phyloP scores from a whole-genome alignment of 169 alveolate genomes.

The Plasmodium fragile region DNA sequence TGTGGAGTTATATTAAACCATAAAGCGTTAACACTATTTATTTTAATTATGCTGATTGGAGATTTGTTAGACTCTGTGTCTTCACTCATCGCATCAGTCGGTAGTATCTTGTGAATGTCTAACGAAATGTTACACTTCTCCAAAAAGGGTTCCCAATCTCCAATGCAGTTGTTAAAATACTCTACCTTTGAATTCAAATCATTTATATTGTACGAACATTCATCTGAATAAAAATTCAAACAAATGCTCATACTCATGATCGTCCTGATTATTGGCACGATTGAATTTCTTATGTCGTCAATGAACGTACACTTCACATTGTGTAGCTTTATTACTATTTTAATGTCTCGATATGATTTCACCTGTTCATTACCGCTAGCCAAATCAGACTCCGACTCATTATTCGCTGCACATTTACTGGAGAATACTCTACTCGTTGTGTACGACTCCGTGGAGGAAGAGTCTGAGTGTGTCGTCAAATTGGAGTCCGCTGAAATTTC shows the following conservation, averaged over 20 bases:
- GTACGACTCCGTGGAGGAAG: slow-evolving; percentile 25
- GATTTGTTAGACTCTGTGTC: slow-evolving; percentile 83
- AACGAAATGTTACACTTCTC: slow-evolving; percentile 80
- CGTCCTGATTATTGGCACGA: slow-evolving; percentile 87
- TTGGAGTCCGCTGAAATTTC: slow-evolving; percentile 13
- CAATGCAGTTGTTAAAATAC: slow-evolving; percentile 85
- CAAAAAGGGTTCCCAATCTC: slow-evolving; percentile 89
- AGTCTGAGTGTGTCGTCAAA: slow-evolving; percentile 10
- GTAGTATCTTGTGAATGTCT: slow-evolving; percentile 50
- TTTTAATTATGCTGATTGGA: slow-evolving; percentile 83
- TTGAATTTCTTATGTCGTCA: slow-evolving; percentile 86
- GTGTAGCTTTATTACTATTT: slow-evolving; percentile 80
- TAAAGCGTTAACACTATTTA: slow-evolving; percentile 82
- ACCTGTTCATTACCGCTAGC: slow-evolving; percentile 14
- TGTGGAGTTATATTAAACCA: slow-evolving; percentile 89
- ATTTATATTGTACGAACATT: slow-evolving; percentile 51
- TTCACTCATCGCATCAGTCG: slow-evolving; percentile 75
- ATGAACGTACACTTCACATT: slow-evolving; percentile 85
- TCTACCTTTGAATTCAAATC: slow-evolving; percentile 80
- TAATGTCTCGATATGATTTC: slow-evolving; percentile 73
- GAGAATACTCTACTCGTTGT: neutral
- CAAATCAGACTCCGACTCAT: slow-evolving; percentile 2
- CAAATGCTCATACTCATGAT: slow-evolving; percentile 62
- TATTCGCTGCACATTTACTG: neutral
- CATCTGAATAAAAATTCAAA: slow-evolving; percentile 46